phyloP scores from a whole-genome alignment of 192 early-diverging fungal species.

The Glomus cerebriforme region DNA sequence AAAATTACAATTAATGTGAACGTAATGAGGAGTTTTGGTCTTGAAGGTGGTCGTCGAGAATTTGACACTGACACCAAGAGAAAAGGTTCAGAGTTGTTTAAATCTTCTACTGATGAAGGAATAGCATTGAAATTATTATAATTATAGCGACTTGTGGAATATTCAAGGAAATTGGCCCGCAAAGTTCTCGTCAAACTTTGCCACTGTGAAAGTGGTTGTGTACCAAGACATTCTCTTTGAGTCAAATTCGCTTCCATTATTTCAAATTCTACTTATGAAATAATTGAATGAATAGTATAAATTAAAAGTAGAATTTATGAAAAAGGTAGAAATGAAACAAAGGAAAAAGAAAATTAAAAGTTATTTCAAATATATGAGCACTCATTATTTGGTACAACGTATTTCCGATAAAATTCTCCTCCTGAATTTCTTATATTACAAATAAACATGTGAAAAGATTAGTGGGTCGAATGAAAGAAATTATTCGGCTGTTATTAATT shows the following conservation, averaged over 20 bases:
- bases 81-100: neutral
- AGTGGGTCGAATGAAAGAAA: too few relatives aligned
- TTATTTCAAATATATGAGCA: too few relatives aligned
- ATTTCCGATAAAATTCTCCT: too few relatives aligned
- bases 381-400: too few relatives aligned
- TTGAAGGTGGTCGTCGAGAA: neutral
- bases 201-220: neutral
- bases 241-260: neutral
- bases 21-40: neutral
- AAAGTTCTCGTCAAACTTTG: neutral
- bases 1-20: neutral
- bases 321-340: too few relatives aligned
- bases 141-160: neutral
- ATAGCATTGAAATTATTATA: neutral
- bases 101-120: neutral
- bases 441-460: too few relatives aligned
- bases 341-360: neutral
- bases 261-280: neutral
- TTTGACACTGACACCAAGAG: neutral
- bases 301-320: too few relatives aligned
- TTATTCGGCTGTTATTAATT: too few relatives aligned
- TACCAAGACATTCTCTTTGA: neutral
- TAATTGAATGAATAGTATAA: neutral
- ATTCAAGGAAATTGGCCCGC: neutral
- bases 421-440: too few relatives aligned